Evolutionary conservation across 768 basidiomycete species (phyloP), one percentile per base, ranked within the genome.

Genomic region (Trametes coccinea): DNA sequence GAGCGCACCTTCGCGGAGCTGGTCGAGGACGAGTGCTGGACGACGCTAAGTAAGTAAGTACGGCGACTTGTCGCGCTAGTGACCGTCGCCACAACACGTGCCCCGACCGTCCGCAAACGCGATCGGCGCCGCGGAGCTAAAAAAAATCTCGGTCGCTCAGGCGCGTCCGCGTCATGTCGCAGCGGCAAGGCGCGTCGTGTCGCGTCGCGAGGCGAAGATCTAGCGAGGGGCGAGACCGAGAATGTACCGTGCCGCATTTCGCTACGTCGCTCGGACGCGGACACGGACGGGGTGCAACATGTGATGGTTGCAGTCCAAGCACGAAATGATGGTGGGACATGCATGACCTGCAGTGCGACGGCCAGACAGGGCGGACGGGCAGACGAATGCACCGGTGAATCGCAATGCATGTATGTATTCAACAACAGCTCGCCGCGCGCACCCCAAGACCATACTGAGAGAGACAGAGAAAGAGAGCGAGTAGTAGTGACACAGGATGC

Each of bases 401-500:
- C 52, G 45, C 37, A 48, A 37, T 11, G 34, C 11, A 45, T 16
- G 43, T 53, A 61, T 61, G 59, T 58, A 65, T 65, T 60, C 63
- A 55, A 64, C 59, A 54, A 64, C 49, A 46, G 56, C 59, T 52
- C 59, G 56, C 62, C 62, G 51, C 62, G 57, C 56, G 57, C 57
- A 59, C 57, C 62, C 61, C 52, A 46, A 44, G 56, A 47, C 50
- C 49, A 55, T 57, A 54, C 29, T 46, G 62, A 59, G 30, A 55
- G 53, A 39, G 39, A 44, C 41, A 41, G 49, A 53, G 53, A 39
- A n/a, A 44, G 53, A 41, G 54, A 53, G 53, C 53, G 46, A 61
- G 46, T 50, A 60, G 45, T 64, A 64, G 48, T 53, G 63, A 60
- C 59, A 60, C 59, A 60, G 60, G 60, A 61, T 61, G 63, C 59